phyloP scores from a whole-genome alignment of 2,329 filamentous ascomycete species.

The Leptographium radiaticola region DNA sequence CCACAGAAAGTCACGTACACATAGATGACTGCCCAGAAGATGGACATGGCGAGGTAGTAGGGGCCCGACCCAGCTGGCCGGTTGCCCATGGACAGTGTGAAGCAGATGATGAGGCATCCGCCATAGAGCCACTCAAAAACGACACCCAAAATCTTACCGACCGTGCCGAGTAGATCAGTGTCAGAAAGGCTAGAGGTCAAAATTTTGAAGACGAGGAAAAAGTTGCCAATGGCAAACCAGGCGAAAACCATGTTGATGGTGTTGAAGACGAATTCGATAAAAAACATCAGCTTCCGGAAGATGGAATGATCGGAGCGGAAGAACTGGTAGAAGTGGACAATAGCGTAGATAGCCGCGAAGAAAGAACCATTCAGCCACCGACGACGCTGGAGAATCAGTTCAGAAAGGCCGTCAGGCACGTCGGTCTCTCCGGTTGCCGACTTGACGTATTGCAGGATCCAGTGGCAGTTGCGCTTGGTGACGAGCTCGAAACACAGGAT shows the following conservation, averaged over 20 bases:
- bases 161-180: conserved; percentile 54
- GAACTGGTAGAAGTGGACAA: conserved; percentile 92
- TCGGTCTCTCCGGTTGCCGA: conserved; percentile 94
- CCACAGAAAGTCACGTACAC: conserved; percentile 38
- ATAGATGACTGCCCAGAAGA: conserved; percentile 97
- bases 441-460: conserved; percentile 97
- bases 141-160: conserved; percentile 70
- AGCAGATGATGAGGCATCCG: conserved; percentile 82
- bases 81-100: conserved; percentile 88
- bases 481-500: conserved; percentile 98
- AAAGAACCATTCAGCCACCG: conserved; percentile 98
- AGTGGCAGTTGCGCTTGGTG: conserved; percentile 91
- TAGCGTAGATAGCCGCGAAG: conserved; percentile 91
- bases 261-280: conserved; percentile 89
- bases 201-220: conserved; percentile 98
- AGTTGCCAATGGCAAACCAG: conserved; percentile 97
- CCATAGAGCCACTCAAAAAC: conserved; percentile 96
- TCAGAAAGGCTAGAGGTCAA: conserved; percentile 74
- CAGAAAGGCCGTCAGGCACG: conserved; percentile 85
- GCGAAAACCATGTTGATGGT: conserved; percentile 95
- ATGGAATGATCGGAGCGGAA: conserved; percentile 86
- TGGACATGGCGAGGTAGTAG: conserved; percentile 94
- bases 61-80: conserved; percentile 86
- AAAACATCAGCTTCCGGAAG: conserved; percentile 75
- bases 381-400: conserved; percentile 88